Percentiles rank a stretch among this genome's conserved stretches.
Conservation (phyloP, 305 asterid genomes). For the Caryopteris hybrid region DNA sequence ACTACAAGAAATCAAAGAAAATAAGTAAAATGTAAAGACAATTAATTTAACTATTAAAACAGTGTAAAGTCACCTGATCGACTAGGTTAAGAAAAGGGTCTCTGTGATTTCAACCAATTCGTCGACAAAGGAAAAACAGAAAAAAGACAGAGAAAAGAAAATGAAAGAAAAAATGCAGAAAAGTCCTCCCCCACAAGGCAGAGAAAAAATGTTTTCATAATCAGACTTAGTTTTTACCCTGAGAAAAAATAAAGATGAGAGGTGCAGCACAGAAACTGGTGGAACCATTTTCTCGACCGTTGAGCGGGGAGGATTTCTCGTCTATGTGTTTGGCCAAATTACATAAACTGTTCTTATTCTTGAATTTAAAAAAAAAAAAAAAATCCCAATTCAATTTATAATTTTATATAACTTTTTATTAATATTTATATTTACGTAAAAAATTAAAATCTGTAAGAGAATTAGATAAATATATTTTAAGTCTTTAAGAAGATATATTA, state of each 20-base stretch:
- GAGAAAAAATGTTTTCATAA: background rate
- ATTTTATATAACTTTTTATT: no score
- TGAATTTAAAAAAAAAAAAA: no score
- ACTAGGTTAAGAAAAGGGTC: background rate
- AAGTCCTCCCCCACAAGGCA: constrained; percentile 19
- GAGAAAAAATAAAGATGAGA: constrained; percentile 25
- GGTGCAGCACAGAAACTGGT: constrained; percentile 37
- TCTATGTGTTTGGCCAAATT: no score
- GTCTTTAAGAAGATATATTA: no score
- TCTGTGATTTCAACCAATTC: background rate
- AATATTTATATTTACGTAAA: no score
- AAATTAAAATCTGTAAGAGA: no score
- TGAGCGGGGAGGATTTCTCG: background rate
- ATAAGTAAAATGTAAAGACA: background rate
- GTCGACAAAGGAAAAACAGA: no score
- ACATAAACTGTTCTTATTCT: no score
- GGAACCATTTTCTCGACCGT: constrained; percentile 15
- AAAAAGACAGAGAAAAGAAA: background rate
- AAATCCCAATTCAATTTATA: no score
- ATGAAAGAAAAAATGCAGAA: background rate
- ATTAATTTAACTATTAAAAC: background rate
- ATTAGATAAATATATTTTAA: no score
- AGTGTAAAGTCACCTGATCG: constrained; percentile 3
- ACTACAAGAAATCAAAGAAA: background rate
- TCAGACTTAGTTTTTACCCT: background rate